Percentiles rank a stretch among this genome's conserved stretches.
Evolutionary conservation across 2,329 filamentous ascomycete genomes (phyloP).

Genomic region (Microascus cirrosus): DNA sequence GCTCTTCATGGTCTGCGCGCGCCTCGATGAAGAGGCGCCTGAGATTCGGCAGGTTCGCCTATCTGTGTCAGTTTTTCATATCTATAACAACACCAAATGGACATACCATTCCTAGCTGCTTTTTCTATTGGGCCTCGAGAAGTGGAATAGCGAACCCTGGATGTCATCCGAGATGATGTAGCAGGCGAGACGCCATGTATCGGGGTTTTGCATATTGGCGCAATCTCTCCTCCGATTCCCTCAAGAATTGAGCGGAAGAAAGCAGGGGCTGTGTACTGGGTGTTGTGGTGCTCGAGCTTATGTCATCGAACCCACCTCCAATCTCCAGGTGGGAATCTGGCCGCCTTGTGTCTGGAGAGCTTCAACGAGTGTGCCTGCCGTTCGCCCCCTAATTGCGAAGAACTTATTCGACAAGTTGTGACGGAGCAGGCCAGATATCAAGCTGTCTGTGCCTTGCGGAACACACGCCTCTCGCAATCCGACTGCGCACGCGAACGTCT

Average conservation of each 20-base stretch:
- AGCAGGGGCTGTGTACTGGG: too few relatives aligned
- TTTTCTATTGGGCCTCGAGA: background rate
- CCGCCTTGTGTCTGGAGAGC: background rate
- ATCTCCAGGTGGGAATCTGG: background rate
- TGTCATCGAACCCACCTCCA: background rate
- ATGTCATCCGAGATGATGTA: too few relatives aligned
- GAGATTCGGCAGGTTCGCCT: constrained; percentile 85
- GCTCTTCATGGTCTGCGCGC: constrained; percentile 84
- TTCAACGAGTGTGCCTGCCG: background rate
- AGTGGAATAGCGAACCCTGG: background rate
- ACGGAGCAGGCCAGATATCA: background rate
- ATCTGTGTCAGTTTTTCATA: background rate
- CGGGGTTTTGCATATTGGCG: too few relatives aligned
- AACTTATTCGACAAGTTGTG: background rate
- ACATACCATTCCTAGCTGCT: background rate
- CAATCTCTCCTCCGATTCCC: too few relatives aligned
- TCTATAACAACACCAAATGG: background rate
- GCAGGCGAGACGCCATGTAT: too few relatives aligned
- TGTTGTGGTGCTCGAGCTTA: background rate
- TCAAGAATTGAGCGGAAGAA: too few relatives aligned
- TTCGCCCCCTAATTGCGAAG: background rate
- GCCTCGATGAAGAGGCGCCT: constrained; percentile 92
- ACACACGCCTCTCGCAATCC: background rate
- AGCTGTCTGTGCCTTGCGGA: background rate
- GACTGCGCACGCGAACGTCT: background rate